Evolutionary conservation across 2,329 filamentous ascomycete species (phyloP), one percentile per base, ranked within the genome.

Genomic region (Fusarium sp.): DNA sequence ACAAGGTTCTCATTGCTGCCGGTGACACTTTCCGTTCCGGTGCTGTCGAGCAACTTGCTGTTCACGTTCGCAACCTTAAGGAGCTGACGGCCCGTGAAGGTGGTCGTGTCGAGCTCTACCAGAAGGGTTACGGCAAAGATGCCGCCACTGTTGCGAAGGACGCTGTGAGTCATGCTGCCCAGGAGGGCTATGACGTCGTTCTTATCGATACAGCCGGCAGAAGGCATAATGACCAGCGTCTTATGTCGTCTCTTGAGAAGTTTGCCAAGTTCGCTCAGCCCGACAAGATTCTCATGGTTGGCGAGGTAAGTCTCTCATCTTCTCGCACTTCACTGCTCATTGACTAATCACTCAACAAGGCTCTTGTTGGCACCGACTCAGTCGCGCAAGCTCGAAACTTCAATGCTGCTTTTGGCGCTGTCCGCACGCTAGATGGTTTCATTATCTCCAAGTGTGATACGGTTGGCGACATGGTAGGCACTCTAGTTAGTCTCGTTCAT

Each of bases 381-480:
- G 96, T 99, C 24, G 94, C 94, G 49, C 96, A 99, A 82, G 96
- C 97, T 6, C 88, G 94, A 75, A 98, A 98, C 82, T 99, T 99
- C 84, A 98, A 98, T 78, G 90, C 91, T 40, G 92, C 93, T 4
- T 98, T 99, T 81, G 97, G 96, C 32, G 85, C 88, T 7, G 90
- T 90, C 16, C 86, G 95, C 61, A 88, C 88, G 29, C 86, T 99
- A 40, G 97, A 99, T 81, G 96, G 96, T 8, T 99, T 99, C 81
- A 97, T 99, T 78, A 98, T 99, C 75, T 95, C 92, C 65, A 99
- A 99, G 82, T 98, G 96, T 79, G 96, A 99, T 82, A 99, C 96
- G 0, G 97, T 99, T 40, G 97, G 96, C n/a, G 95, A 98, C 82
- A 98, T 98, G 94, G 94, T 98, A 45, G 94, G 88, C 73, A 98